A percentile compares a stretch with the other conserved stretches of the same genome.
Conservation (phyloP, 371 early-diverging fungal species). For the Saksenaea vasiformis region DNA sequence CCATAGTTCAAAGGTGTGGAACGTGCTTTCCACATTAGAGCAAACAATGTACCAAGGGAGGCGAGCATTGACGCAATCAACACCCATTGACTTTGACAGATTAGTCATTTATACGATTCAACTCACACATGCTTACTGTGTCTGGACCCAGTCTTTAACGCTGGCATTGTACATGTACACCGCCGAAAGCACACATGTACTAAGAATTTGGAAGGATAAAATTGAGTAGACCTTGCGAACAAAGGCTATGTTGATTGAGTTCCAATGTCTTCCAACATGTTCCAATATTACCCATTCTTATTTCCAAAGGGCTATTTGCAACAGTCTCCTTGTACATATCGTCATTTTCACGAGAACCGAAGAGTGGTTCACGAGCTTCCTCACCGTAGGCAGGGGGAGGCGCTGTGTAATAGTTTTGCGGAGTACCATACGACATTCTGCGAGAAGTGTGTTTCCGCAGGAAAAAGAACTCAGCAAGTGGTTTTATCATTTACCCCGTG, state of each 20-base stretch:
- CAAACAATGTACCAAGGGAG: conserved; percentile 55
- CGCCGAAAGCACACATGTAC: conserved; percentile 59
- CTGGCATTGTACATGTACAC: conserved; percentile 60
- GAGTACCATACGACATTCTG: conserved; percentile 22
- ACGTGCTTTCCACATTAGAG: conserved; percentile 62
- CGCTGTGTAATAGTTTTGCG: conserved; percentile 28
- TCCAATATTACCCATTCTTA: conserved; percentile 52
- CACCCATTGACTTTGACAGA: conserved; percentile 38
- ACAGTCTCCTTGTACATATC: conserved; percentile 64
- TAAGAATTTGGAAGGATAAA: conserved; percentile 64
- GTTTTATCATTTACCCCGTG: too few relatives aligned
- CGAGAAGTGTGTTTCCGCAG: too few relatives aligned
- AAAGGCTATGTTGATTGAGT: conserved; percentile 49
- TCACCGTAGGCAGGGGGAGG: conserved; percentile 52
- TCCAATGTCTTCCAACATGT: background rate
- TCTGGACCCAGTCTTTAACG: conserved; percentile 55
- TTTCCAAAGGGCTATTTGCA: conserved; percentile 55
- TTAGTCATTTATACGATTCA: background rate
- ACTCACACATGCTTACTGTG: conserved; percentile 41
- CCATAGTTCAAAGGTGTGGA: conserved; percentile 67
- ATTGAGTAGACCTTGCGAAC: conserved; percentile 83
- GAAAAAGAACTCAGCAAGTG: too few relatives aligned
- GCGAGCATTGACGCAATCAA: conserved; percentile 42
- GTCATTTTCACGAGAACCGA: conserved; percentile 39
- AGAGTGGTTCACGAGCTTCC: conserved; percentile 39